Evolutionary conservation across 768 basidiomycete genomes (phyloP), one percentile per base, ranked within the genome.

Genomic region (Phaffia australis): DNA sequence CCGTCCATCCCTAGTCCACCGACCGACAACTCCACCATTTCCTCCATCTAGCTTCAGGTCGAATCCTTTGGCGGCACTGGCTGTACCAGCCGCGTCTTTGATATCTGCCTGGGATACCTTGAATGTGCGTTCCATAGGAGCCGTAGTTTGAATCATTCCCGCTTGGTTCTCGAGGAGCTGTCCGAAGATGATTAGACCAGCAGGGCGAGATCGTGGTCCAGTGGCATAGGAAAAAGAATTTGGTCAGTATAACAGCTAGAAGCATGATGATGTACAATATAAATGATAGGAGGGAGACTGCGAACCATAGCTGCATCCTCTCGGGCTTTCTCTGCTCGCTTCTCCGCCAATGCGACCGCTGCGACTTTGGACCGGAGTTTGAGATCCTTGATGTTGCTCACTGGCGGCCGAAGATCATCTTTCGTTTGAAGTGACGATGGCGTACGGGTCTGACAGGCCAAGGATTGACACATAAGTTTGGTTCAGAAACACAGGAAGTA

Each of bases 1-100:
- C 88, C 90, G 81, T 71, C 95, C 95, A 74, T 99, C 66, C 35
- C 61, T 94, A 71, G 87, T 79, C 25, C 90, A 89, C 78, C 93
- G 95, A 71, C 89, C 82, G 50, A 85, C 81, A 56, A 84, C 79
- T 74, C 94, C 94, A 2, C 87, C 87, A 0, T 68, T 68, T 16
- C 63, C 70, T 27, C 94, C 94, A 70, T 93, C 88, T 52, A 99
- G 76, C 66, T 81, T 84, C 79, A 87, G 83, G 74, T 92, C 90
- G 84, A 56, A 88, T 81, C 25, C 80, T 79, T 57, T 81, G 59
- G 69, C 65, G 1, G 71, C 71, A 32, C 69, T 69, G 15, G 70
- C 70, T 2, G 71, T 66, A 5, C 75, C 78, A 4, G 79, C 75
- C 23, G 71, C 73, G 27, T 73, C 61, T 15, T 79, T 78, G 68